Percentiles rank a stretch among this genome's conserved stretches.
These are phyloP conservation scores for Aspergillus terreus DNA, from an alignment of 2,329 filamentous ascomycete species.

Conservation along the genomic window DNA sequence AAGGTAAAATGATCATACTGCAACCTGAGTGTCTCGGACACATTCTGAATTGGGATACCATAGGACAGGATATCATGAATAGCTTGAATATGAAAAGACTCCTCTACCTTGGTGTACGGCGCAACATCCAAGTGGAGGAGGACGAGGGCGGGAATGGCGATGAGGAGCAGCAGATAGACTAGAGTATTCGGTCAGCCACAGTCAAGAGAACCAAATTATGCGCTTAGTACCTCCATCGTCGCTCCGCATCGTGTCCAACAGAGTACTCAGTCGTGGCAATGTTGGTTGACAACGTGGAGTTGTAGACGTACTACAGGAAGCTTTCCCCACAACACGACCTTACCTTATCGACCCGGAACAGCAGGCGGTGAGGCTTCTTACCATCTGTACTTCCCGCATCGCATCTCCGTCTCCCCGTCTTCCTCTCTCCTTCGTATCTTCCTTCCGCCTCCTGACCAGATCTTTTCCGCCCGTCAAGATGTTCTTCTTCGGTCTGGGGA, in stretches of 20 bases:
- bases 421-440: slow-evolving; percentile 7
- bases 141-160: slow-evolving; percentile 61
- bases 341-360: not conserved
- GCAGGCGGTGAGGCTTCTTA: not conserved
- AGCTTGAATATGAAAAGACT: slow-evolving; percentile 96
- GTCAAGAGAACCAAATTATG: not conserved
- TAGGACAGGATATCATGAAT: slow-evolving; percentile 83
- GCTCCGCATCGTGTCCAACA: slow-evolving; percentile 18
- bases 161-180: slow-evolving; percentile 25
- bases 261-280: not conserved
- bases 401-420: slow-evolving; percentile 16
- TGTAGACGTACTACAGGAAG: not conserved
- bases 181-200: not conserved
- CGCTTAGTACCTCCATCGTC: slow-evolving; percentile 18
- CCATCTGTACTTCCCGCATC: not conserved
- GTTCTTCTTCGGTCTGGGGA: slow-evolving; percentile 67
- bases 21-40: slow-evolving; percentile 51
- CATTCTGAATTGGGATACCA: slow-evolving; percentile 63
- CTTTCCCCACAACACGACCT: not conserved
- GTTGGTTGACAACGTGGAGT: not conserved
- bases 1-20: slow-evolving; percentile 89
- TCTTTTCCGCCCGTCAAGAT: slow-evolving; percentile 44
- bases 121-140: slow-evolving; percentile 68
- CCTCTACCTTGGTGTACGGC: slow-evolving; percentile 96
- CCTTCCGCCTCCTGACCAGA: not conserved